phyloP scores from a whole-genome alignment of 2,329 filamentous ascomycete genomes.

The Magnaporthales sp. region DNA sequence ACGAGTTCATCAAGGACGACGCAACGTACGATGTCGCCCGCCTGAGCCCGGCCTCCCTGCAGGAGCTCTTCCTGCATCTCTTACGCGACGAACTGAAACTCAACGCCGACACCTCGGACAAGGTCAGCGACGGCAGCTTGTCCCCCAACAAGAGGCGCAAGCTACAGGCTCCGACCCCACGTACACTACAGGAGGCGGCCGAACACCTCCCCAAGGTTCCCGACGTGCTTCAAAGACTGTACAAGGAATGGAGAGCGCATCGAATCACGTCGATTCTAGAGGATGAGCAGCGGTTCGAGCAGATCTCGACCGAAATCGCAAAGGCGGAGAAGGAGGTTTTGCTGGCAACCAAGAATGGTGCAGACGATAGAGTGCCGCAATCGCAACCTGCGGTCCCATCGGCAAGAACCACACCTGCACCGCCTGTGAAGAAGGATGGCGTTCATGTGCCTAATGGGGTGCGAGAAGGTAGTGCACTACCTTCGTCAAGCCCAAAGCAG shows the following conservation, averaged over 20 bases:
- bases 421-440: not conserved
- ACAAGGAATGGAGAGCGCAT: conserved; percentile 63
- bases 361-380: not conserved
- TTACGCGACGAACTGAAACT: conserved; percentile 62
- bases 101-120: conserved; percentile 28
- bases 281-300: conserved; percentile 61
- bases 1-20: conserved; percentile 63
- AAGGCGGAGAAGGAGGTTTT: not conserved
- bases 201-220: conserved; percentile 62
- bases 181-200: conserved; percentile 57
- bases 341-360: not conserved
- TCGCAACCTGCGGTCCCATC: not conserved
- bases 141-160: conserved; percentile 65
- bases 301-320: conserved; percentile 28
- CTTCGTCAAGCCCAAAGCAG: not conserved
- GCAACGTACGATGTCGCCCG: conserved; percentile 64
- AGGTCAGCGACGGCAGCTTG: conserved; percentile 33
- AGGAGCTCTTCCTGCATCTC: conserved; percentile 68
- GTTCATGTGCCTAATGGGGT: not conserved
- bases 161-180: conserved; percentile 53
- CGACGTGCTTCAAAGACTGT: conserved; percentile 62
- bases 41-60: conserved; percentile 68
- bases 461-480: not conserved
- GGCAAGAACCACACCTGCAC: not conserved
- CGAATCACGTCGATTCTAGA: conserved; percentile 62